phyloP scores from a whole-genome alignment of 805 yeast species.

The Suhomyces prunicola region DNA sequence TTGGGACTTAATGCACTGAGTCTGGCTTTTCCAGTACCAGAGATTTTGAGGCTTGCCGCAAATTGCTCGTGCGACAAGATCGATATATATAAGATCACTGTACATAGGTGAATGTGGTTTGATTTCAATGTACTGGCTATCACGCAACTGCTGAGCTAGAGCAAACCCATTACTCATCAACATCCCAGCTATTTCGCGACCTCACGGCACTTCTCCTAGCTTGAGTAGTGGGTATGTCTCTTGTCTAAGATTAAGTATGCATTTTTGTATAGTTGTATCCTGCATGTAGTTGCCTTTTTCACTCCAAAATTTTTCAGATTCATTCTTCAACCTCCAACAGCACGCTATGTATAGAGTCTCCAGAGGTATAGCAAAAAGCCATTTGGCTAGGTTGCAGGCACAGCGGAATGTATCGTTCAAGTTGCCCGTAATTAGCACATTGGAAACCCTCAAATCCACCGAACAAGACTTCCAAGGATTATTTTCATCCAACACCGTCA shows the following conservation, averaged over 20 bases:
- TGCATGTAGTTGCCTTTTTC: background rate
- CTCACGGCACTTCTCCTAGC: too few relatives aligned
- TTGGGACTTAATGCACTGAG: too few relatives aligned
- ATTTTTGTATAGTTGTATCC: too few relatives aligned
- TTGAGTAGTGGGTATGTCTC: background rate
- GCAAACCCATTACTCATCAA: too few relatives aligned
- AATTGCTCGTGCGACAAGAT: background rate
- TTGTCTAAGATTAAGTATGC: background rate
- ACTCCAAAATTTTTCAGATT: background rate
- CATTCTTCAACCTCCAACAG: background rate
- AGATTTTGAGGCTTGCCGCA: background rate
- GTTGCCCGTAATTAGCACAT: conserved; percentile 30
- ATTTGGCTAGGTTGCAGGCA: background rate
- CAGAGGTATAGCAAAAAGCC: conserved; percentile 1
- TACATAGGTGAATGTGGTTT: background rate
- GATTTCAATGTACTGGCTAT: too few relatives aligned
- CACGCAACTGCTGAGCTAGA: too few relatives aligned
- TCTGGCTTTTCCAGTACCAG: background rate
- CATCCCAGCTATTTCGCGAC: background rate
- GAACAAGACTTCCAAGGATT: conserved; percentile 33
- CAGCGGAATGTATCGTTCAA: conserved; percentile 26
- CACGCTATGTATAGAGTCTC: conserved; percentile 9
- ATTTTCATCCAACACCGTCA: conserved; percentile 28
- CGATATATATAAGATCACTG: too few relatives aligned
- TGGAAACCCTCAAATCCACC: conserved; percentile 27